Evolutionary conservation across 345 rosid species (phyloP), one percentile per base, ranked within the genome.

Genomic region (Linum tenue): DNA sequence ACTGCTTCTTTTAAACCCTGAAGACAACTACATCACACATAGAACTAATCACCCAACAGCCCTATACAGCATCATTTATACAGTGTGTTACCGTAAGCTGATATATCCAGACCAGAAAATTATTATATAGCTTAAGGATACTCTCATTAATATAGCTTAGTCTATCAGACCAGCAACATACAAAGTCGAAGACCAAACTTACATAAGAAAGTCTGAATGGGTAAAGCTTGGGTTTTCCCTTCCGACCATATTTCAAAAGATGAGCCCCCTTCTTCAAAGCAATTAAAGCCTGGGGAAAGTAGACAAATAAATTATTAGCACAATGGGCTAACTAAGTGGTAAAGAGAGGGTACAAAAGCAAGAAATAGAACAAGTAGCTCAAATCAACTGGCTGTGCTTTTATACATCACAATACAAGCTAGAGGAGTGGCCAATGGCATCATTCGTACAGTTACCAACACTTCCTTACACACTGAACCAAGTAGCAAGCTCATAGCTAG

Each of bases 211-310:
- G 90, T 85, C 95, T 84, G 74, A 92, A 92, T 9, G 88, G 88
- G 66, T 84, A 89, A 74, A 89, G 86, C 83, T 89, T 89, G 51
- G 97, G 98, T 80, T 84, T 92, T 78, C 96, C 98, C 76, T 92
- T 86, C n/a, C 90, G 94, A 81, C 94, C 96, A 84, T 86, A 88
- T 74, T 90, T 92, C 75, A 88, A 78, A 59, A 92, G 87, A 64
- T 86, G 96, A 78, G 92, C 80, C 71, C 98, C 98, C 80, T 84
- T 90, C 84, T 90, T 90, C 85, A 92, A 77, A 67, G 92, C 83
- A 76, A 85, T 84, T 64, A 90, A 73, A 68, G 90, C 91, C 98
- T 92, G 82, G 77, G 82, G 77, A 75, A 73, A 4, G 42, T 4
- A 56, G 42, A 40, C 50, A 39, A 62, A 67, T 17, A 4, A 48